Conservation (phyloP, 163 green algal genomes). For the Scenedesmus sp. region DNA sequence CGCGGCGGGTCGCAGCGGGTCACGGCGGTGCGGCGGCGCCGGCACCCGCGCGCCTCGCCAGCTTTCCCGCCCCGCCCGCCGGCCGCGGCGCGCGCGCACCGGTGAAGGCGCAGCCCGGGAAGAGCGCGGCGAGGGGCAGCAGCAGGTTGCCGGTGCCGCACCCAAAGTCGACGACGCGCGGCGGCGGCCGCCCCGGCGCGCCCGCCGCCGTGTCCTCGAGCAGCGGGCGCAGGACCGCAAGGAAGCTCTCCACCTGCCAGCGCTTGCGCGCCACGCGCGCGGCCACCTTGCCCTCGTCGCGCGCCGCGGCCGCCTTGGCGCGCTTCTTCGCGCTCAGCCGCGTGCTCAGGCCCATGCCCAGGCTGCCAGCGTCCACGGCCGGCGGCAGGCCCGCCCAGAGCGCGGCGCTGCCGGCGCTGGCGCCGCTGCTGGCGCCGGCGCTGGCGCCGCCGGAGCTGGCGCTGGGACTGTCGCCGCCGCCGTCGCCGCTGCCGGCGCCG, state of each 20-base stretch:
- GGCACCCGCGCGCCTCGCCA: too few species aligned
- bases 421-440: not conserved
- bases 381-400: constrained; percentile 20
- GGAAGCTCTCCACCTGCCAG: constrained; percentile 70
- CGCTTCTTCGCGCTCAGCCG: constrained; percentile 1
- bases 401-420: not conserved
- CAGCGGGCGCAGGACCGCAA: constrained; percentile 50
- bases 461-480: too few species aligned
- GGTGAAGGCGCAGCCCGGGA: constrained; percentile 62
- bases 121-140: constrained; percentile 69
- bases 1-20: too few species aligned
- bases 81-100: too few species aligned
- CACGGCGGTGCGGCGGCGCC: too few species aligned
- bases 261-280: constrained; percentile 52
- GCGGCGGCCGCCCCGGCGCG: constrained; percentile 23
- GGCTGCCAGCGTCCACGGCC: constrained; percentile 29
- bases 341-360: constrained; percentile 31
- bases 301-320: constrained; percentile 4
- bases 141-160: constrained; percentile 73
- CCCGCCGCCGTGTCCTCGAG: constrained; percentile 16
- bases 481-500: too few species aligned
- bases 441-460: too few species aligned
- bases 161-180: constrained; percentile 78
- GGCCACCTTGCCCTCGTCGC: constrained; percentile 13
- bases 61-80: too few species aligned